Evolutionary conservation across 805 yeast genomes (phyloP).

Genomic region (Gaillardinia entomophila): DNA sequence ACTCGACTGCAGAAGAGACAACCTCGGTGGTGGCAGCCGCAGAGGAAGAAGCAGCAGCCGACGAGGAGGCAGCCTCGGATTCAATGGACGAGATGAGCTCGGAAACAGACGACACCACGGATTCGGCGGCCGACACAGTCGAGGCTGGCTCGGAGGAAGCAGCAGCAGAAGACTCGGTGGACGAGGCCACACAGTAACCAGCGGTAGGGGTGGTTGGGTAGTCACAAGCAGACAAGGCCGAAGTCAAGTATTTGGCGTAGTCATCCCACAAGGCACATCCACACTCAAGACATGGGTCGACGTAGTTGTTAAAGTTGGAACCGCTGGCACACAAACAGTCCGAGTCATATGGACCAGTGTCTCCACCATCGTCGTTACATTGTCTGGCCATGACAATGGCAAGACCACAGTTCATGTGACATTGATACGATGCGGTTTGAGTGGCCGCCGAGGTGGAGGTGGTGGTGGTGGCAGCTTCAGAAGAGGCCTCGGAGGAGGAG

Average conservation of each 20-base stretch:
- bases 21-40: neutral
- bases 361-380: neutral
- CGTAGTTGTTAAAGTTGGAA: slow-evolving; percentile 16
- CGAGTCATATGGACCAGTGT: slow-evolving; percentile 5
- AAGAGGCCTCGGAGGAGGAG: neutral
- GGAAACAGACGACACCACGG: too few relatives aligned
- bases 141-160: neutral
- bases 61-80: too few relatives aligned
- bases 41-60: neutral
- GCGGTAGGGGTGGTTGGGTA: slow-evolving; percentile 23
- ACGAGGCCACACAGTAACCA: slow-evolving; percentile 3
- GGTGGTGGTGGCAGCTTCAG: too few relatives aligned
- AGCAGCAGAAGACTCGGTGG: neutral
- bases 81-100: too few relatives aligned
- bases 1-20: too few relatives aligned
- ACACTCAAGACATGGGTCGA: slow-evolving; percentile 31
- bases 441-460: slow-evolving; percentile 1
- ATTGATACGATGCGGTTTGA: too few relatives aligned
- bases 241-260: slow-evolving; percentile 23
- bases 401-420: neutral
- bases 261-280: slow-evolving; percentile 37
- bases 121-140: neutral
- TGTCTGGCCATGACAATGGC: neutral
- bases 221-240: slow-evolving; percentile 23
- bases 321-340: slow-evolving; percentile 22